Evolutionary conservation across 371 early-diverging fungal genomes (phyloP), one percentile per base, ranked within the genome.

Genomic region (Mortierella sp.): DNA sequence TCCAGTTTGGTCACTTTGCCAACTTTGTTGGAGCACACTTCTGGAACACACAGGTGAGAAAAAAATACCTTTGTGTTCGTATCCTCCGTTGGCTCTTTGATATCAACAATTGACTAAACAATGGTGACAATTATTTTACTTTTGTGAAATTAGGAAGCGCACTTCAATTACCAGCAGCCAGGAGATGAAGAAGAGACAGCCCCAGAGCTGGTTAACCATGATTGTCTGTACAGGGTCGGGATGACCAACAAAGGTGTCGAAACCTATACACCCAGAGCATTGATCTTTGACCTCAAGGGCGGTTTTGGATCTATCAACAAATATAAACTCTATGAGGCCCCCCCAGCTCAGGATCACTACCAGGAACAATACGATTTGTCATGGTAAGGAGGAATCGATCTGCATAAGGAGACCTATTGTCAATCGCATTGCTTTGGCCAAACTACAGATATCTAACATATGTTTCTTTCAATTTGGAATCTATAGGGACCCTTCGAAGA

Each of bases 1-100:
- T 98, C 49, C 98, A 98, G 88, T 89, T 97, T 75, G 98, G 98
- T 41, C 93, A 95, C 35, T 78, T 89, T 46, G 92, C 98, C 55
- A 97, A 97, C 86, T 96, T 91, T 83, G 95, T 96, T 12, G 98
- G 97, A 2, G 93, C 97, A 16, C 98, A 98, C 89, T 96, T 93
- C 83, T 98, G 98, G 98, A 98, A 97, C 83, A 89, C 96, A 18
- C 96, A 95, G 92, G 96, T 93, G 75, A 8, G 41, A 5, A 27
- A 3, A 38, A 6, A 5, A 10, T 41, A 8, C 24, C 4, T 38
- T 32, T 18, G 2, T 46, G 48, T 29, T 10, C 29, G 24, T 63
- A 6, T 35, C 3, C 16, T 18, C 10, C 4, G 49, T 27, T 6
- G 41, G 41, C 41, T 41, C 63, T 27, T 48, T 29, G 5, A 32